Base-by-base conservation (phyloP, 805 yeast genomes). In the Phaffomyces antillensis region DNA sequence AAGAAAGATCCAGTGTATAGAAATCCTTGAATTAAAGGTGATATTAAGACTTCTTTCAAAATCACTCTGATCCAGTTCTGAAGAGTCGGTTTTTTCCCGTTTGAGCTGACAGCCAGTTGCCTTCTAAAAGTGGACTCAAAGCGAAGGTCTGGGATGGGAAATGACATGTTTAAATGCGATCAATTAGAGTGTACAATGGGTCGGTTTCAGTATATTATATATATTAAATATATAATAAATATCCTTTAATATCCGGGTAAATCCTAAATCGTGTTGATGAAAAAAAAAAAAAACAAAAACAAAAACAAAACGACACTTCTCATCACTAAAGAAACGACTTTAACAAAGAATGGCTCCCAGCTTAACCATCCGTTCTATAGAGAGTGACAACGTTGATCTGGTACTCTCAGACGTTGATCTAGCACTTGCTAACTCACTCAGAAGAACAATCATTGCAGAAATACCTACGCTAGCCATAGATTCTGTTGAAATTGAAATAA, bases 401-500 rank as follows among this genome's bases (percentile, higher is more conserved):
- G 87, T 91, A 34, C 66, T 93, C 45, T 77, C 86, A 38, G 88
- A 89, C 59, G 90, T 89, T 31, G 97, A 91, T 61, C 66, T 93
- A 48, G 78, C 96, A 0, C 70, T 91, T 59, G 98, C 98, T 17
- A 93, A 93, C 72, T 86, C 98, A 15, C 55, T 93, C 34, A 77
- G 99, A 55, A 75, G 99, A 63, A 80, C 85, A 36, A 90, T 93
- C 87, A 72, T 93, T 49, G 90, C 96, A 2, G 99, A 93, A 65
- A 93, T 93, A 46, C 99, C 99, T 31, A 93, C 99, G 0, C 69
- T 93, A 52, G 97, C 99, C 43, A 89, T 93, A 47, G 99, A 93
- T 60, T 77, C 91, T 50, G 99, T 93, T 39, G 98, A 93, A 62
- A 85, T 93, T 51, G 95, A 88, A 59, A 80, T 77, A 40, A 93